Evolutionary conservation across 306 rosid species (phyloP).

Genomic region (Pterocarpus macrocarpus): DNA sequence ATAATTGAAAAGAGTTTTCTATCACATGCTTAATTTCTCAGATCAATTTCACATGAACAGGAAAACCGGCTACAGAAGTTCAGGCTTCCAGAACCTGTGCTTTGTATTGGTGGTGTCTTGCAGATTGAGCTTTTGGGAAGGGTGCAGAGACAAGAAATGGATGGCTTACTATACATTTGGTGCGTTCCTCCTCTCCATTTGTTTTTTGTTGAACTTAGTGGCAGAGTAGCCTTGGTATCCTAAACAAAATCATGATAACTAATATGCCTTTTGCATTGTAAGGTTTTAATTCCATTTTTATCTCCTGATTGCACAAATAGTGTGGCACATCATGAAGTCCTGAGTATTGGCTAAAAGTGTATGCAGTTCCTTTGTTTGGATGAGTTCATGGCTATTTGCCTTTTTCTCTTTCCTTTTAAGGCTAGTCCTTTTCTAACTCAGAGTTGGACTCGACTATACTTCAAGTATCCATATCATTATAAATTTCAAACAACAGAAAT

Average conservation of each 20-base stretch:
- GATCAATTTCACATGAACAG: constrained; percentile 57
- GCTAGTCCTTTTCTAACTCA: no score
- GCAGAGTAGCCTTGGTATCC: constrained; percentile 1
- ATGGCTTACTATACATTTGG: constrained; percentile 88
- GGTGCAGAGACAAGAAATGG: constrained; percentile 88
- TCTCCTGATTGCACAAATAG: constrained; percentile 2
- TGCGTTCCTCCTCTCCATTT: constrained; percentile 47
- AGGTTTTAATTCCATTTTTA: constrained; percentile 35
- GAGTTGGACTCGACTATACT: no score
- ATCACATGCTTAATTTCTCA: constrained; percentile 23
- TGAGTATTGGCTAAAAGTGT: constrained; percentile 22
- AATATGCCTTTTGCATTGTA: neutral
- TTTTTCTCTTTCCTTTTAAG: neutral
- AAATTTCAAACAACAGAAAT: no score
- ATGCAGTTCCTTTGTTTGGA: neutral
- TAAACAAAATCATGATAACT: constrained; percentile 7
- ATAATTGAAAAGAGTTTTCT: neutral
- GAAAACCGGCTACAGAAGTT: constrained; percentile 71
- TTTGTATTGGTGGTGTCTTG: constrained; percentile 90
- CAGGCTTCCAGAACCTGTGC: constrained; percentile 89
- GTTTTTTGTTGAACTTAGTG: constrained; percentile 32
- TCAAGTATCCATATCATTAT: no score
- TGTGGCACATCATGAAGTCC: constrained; percentile 13
- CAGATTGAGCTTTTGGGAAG: constrained; percentile 94
- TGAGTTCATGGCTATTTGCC: neutral